Conservation (phyloP, 306 rosid species). For the Argentina anserina region DNA sequence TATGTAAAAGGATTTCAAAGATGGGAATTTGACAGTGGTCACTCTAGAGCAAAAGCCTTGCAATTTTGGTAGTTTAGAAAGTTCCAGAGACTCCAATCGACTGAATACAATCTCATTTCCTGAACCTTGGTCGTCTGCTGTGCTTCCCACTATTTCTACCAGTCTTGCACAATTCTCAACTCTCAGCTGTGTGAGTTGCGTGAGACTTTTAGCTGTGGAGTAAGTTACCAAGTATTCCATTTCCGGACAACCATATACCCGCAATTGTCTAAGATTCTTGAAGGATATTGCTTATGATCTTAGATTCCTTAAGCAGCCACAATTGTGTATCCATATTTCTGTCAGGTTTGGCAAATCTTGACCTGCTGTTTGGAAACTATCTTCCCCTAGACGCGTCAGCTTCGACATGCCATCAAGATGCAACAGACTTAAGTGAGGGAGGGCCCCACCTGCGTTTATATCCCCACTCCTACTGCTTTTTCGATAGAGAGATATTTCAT, state of each 20-base stretch:
- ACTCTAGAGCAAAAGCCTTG: background rate
- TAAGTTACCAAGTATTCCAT: background rate
- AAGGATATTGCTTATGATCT: background rate
- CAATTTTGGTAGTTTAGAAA: background rate
- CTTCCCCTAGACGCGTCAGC: background rate
- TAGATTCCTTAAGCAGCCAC: background rate
- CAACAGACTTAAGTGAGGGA: background rate
- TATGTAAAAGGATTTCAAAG: background rate
- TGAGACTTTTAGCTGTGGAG: background rate
- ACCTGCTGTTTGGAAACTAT: background rate
- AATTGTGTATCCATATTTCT: background rate
- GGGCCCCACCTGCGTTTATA: background rate
- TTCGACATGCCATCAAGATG: background rate
- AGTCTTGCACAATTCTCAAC: background rate
- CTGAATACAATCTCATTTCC: slow-evolving; percentile 5
- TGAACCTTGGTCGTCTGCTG: background rate
- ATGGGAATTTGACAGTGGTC: background rate
- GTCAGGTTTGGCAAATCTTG: background rate
- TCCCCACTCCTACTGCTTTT: no score
- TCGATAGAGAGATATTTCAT: no score
- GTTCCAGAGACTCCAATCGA: background rate
- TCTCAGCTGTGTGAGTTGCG: background rate
- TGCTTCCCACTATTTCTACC: background rate
- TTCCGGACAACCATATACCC: rapidly evolving
- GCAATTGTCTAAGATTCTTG: background rate